phyloP scores from a whole-genome alignment of 768 basidiomycete genomes.

The Suillus tomentosus region DNA sequence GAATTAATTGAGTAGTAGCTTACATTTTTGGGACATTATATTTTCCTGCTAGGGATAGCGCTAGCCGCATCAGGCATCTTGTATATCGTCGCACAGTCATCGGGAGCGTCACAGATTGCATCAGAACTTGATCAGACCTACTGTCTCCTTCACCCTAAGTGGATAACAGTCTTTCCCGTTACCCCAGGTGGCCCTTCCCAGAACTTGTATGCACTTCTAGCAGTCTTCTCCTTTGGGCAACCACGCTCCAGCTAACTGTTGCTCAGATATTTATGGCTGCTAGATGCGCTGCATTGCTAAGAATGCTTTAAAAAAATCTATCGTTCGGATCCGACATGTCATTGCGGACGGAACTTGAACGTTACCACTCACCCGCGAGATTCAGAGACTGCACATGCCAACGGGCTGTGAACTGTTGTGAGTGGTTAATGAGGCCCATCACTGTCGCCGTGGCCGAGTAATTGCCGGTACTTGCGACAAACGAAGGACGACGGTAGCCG shows the following conservation, averaged over 20 bases:
- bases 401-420: slow-evolving; percentile 19
- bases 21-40: not conserved
- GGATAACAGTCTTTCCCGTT: not conserved
- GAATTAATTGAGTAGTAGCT: slow-evolving; percentile 3
- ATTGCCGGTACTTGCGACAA: slow-evolving; percentile 15
- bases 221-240: slow-evolving; percentile 20
- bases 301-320: slow-evolving; percentile 10
- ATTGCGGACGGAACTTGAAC: slow-evolving; percentile 14
- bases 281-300: slow-evolving; percentile 18
- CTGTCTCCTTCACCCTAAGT: slow-evolving; percentile 11
- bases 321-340: slow-evolving; percentile 4
- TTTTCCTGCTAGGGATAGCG: not conserved
- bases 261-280: slow-evolving; percentile 15
- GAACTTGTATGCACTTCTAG: slow-evolving; percentile 19
- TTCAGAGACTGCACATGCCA: slow-evolving; percentile 26
- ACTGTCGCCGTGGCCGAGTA: slow-evolving; percentile 29
- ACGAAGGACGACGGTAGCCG: slow-evolving; percentile 3
- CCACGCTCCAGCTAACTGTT: slow-evolving; percentile 21
- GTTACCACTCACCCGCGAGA: slow-evolving; percentile 16
- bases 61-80: not conserved
- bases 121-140: not conserved
- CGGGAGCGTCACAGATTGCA: not conserved
- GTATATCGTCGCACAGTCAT: not conserved
- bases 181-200: slow-evolving; percentile 9
- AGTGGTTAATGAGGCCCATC: slow-evolving; percentile 16